phyloP scores from a whole-genome alignment of 1,284 basidiomycete species.

The Gymnopus androsaceus region DNA sequence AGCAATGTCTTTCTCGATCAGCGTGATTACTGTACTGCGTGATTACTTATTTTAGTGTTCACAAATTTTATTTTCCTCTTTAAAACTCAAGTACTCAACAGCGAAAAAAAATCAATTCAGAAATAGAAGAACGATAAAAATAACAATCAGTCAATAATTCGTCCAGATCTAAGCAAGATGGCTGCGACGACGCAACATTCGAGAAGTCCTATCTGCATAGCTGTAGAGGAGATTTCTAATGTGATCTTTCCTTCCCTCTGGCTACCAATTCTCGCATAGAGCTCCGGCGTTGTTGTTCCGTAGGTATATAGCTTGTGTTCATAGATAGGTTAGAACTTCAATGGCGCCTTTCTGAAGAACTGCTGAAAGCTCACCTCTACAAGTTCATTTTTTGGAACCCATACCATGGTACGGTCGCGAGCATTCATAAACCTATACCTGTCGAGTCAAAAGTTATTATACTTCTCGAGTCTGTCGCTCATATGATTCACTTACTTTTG shows the following conservation, averaged over 20 bases:
- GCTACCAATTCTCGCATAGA: slow-evolving; percentile 45
- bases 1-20: too few relatives aligned
- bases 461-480: neutral
- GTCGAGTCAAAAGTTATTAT: slow-evolving; percentile 28
- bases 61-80: too few relatives aligned
- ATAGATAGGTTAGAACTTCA: slow-evolving; percentile 8
- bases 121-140: too few relatives aligned
- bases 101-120: too few relatives aligned
- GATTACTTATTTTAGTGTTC: too few relatives aligned
- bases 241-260: slow-evolving; percentile 37
- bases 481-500: slow-evolving; percentile 22
- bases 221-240: slow-evolving; percentile 47
- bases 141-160: slow-evolving; percentile 53
- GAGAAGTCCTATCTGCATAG: slow-evolving; percentile 46
- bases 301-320: slow-evolving; percentile 38
- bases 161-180: slow-evolving; percentile 49
- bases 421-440: slow-evolving; percentile 39
- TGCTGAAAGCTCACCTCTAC: slow-evolving; percentile 37
- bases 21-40: too few relatives aligned
- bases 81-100: too few relatives aligned
- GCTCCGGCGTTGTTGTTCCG: slow-evolving; percentile 33
- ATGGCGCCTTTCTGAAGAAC: neutral
- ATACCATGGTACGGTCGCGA: slow-evolving; percentile 37
- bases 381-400: slow-evolving; percentile 40
- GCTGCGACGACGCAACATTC: slow-evolving; percentile 47